phyloP scores from a whole-genome alignment of 2,329 filamentous ascomycete genomes.

The Epichloe scottii region DNA sequence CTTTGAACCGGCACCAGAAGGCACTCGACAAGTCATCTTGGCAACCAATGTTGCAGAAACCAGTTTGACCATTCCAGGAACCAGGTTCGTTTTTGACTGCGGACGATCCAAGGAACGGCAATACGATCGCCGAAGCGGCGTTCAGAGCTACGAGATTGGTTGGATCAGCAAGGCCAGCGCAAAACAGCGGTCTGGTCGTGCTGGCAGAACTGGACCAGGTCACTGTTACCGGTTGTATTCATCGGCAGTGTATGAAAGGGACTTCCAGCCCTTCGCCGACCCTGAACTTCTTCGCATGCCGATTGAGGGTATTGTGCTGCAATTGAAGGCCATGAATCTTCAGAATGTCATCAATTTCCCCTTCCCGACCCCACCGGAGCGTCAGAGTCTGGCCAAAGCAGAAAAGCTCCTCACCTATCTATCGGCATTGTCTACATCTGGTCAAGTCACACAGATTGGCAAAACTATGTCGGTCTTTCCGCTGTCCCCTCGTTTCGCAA shows the following conservation, averaged over 20 bases:
- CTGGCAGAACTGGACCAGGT: slow-evolving; percentile 86
- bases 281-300: slow-evolving; percentile 86
- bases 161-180: slow-evolving; percentile 98
- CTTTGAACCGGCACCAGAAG: slow-evolving; percentile 74
- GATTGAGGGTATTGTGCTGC: slow-evolving; percentile 82
- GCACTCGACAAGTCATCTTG: slow-evolving; percentile 72
- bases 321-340: slow-evolving; percentile 89
- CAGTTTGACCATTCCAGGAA: slow-evolving; percentile 89
- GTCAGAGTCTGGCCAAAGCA: slow-evolving; percentile 62
- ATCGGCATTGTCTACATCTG: slow-evolving; percentile 59
- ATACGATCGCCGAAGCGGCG: slow-evolving; percentile 76
- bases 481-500: slow-evolving; percentile 77
- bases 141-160: slow-evolving; percentile 87
- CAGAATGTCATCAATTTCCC: slow-evolving; percentile 88
- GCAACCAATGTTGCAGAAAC: slow-evolving; percentile 97
- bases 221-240: slow-evolving; percentile 95
- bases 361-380: slow-evolving; percentile 81
- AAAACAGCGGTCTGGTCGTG: slow-evolving; percentile 81
- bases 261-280: slow-evolving; percentile 74
- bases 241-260: slow-evolving; percentile 82
- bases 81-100: slow-evolving; percentile 91
- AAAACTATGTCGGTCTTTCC: slow-evolving; percentile 80
- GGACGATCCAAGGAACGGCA: slow-evolving; percentile 85
- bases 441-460: slow-evolving; percentile 68
- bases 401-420: slow-evolving; percentile 81